Conservation (phyloP, 768 basidiomycete species). For the Gyrodon lividus region DNA sequence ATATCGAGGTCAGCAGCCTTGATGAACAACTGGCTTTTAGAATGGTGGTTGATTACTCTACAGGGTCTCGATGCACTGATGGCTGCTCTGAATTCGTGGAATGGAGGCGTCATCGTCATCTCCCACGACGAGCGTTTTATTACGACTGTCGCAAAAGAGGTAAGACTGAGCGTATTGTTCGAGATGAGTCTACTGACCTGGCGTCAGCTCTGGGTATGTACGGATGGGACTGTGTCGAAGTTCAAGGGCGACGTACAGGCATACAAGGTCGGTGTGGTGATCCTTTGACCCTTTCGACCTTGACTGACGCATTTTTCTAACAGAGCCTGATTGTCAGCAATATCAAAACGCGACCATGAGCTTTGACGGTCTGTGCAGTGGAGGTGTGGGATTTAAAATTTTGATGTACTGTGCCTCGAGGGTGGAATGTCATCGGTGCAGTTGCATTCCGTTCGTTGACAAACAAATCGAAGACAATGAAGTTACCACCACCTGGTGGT, state of each 20-base stretch:
- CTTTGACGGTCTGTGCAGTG: background rate
- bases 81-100: conserved; percentile 75
- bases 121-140: conserved; percentile 97
- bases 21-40: background rate
- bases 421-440: background rate
- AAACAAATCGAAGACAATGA: too few relatives aligned
- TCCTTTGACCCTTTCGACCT: background rate
- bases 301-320: conserved; percentile 7
- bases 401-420: background rate
- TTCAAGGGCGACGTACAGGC: conserved; percentile 88
- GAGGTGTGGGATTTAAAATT: background rate
- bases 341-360: conserved; percentile 57
- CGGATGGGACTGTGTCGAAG: conserved; percentile 74
- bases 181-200: background rate
- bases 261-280: conserved; percentile 67
- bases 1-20: conserved; percentile 72
- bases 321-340: conserved; percentile 77
- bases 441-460: too few relatives aligned
- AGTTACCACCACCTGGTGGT: too few relatives aligned
- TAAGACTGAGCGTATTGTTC: conserved; percentile 22
- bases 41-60: conserved; percentile 4
- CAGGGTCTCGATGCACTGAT: conserved; percentile 95
- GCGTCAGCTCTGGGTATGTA: conserved; percentile 87
- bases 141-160: conserved; percentile 84
- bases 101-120: conserved; percentile 89